These are phyloP conservation scores for Ophiostoma populinum DNA, from an alignment of 2,329 filamentous ascomycete species.

Conservation along the genomic window DNA sequence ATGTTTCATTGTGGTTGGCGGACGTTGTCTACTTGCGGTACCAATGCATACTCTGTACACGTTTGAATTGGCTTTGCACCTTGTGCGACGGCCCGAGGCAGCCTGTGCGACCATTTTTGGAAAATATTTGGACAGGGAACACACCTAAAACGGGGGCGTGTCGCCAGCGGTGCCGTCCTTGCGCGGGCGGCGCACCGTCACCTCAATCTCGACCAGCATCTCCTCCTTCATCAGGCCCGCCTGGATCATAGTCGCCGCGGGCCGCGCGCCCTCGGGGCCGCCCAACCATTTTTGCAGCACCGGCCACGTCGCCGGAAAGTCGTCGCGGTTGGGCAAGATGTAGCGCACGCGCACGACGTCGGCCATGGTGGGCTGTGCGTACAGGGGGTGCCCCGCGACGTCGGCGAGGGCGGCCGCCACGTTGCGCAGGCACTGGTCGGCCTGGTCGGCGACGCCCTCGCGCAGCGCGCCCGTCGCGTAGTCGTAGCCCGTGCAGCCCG, in stretches of 20 bases:
- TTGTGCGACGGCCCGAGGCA: too few species aligned
- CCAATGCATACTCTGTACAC: too few species aligned
- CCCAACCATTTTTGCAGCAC: constrained; percentile 32
- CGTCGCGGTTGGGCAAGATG: constrained; percentile 28
- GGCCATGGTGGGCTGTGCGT: constrained; percentile 14
- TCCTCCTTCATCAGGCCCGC: constrained; percentile 31
- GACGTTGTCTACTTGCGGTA: too few species aligned
- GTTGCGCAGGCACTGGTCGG: constrained; percentile 31
- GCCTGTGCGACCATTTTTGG: too few species aligned
- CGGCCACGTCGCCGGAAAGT: constrained; percentile 32
- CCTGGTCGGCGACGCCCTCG: constrained; percentile 25
- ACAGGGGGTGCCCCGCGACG: constrained; percentile 17
- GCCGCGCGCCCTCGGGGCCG: constrained; percentile 26
- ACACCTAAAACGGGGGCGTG: background rate
- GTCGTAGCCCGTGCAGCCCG: constrained; percentile 36
- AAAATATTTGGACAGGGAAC: too few species aligned
- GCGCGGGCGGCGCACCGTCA: constrained; percentile 15
- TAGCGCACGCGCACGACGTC: constrained; percentile 36
- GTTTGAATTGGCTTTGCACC: too few species aligned
- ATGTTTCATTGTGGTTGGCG: too few species aligned
- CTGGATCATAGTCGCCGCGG: constrained; percentile 37
- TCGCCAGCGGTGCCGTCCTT: background rate
- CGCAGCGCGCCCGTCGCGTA: constrained; percentile 27
- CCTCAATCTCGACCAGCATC: constrained; percentile 24
- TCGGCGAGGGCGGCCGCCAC: constrained; percentile 26